A percentile compares a stretch with the other conserved stretches of the same genome.
phyloP scores from a whole-genome alignment of 495 filamentous ascomycete species.

The Penicillium egyptiacum region DNA sequence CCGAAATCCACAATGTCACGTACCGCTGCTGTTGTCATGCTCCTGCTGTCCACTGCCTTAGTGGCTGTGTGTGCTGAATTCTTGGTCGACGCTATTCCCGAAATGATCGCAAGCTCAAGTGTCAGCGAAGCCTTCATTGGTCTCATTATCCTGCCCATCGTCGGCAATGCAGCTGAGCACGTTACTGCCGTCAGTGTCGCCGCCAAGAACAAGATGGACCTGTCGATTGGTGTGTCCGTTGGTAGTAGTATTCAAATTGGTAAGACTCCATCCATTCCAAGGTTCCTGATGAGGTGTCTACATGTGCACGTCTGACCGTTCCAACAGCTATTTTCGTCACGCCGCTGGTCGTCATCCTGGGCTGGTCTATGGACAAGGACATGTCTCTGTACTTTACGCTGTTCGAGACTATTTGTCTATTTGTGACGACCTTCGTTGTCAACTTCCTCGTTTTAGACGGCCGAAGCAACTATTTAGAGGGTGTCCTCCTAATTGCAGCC shows the following conservation, averaged over 20 bases:
- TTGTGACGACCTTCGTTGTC: conserved; percentile 82
- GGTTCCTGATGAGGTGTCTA: not conserved
- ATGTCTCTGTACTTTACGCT: conserved; percentile 91
- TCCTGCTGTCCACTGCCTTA: conserved; percentile 72
- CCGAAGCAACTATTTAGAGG: conserved; percentile 85
- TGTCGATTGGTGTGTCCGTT: conserved; percentile 86
- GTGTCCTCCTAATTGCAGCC: conserved; percentile 73
- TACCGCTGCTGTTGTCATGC: conserved; percentile 68
- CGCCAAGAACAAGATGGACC: conserved; percentile 94
- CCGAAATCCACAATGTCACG: conserved; percentile 65
- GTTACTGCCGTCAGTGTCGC: conserved; percentile 87
- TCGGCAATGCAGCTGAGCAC: conserved; percentile 91
- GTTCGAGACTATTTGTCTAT: conserved; percentile 85
- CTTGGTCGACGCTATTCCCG: conserved; percentile 76
- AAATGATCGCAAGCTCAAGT: conserved; percentile 61
- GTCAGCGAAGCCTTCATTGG: conserved; percentile 82
- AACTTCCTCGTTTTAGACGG: conserved; percentile 90
- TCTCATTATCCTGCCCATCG: conserved; percentile 84
- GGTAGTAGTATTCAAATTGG: conserved; percentile 79
- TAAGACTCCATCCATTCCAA: conserved; percentile 12
- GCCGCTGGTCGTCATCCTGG: conserved; percentile 83
- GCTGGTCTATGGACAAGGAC: conserved; percentile 76
- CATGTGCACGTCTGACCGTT: conserved; percentile 8
- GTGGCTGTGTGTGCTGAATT: conserved; percentile 89
- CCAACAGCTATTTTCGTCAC: conserved; percentile 81